phyloP scores from a whole-genome alignment of 768 basidiomycete species.

The Lyophyllum semitale region DNA sequence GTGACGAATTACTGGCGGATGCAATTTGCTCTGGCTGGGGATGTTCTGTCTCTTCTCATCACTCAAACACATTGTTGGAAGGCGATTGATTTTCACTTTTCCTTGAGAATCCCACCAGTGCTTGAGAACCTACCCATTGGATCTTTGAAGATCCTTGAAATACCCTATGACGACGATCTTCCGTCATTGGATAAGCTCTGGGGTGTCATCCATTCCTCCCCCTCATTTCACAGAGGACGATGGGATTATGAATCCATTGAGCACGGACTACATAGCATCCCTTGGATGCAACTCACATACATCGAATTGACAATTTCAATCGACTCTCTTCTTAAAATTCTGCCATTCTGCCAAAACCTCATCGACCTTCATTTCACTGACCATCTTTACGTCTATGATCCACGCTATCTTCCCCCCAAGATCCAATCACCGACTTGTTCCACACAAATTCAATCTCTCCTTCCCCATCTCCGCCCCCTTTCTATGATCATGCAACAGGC shows the following conservation, averaged over 20 bases:
- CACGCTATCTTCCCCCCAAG: background rate
- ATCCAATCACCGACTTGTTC: background rate
- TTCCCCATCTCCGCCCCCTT: conserved; percentile 4
- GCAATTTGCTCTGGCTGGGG: background rate
- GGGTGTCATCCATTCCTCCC: background rate
- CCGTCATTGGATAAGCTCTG: background rate
- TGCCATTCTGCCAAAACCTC: conserved; percentile 10
- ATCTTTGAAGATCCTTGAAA: background rate
- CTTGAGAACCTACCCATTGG: background rate
- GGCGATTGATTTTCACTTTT: conserved; percentile 6
- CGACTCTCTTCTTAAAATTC: conserved; percentile 4
- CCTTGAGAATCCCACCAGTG: background rate
- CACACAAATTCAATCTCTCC: background rate
- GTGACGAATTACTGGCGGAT: background rate
- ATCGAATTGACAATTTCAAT: background rate
- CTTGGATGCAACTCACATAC: conserved; percentile 7
- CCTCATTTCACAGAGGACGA: background rate
- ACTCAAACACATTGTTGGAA: conserved; percentile 9
- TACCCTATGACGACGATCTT: background rate
- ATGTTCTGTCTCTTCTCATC: conserved; percentile 8
- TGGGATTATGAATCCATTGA: conserved; percentile 11
- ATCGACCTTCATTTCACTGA: conserved; percentile 7
- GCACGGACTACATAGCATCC: background rate
- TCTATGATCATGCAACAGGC: background rate
- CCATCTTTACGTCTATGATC: background rate